Evolutionary conservation across 2,329 filamentous ascomycete species (phyloP).

Genomic region (Trichoderma sp.): DNA sequence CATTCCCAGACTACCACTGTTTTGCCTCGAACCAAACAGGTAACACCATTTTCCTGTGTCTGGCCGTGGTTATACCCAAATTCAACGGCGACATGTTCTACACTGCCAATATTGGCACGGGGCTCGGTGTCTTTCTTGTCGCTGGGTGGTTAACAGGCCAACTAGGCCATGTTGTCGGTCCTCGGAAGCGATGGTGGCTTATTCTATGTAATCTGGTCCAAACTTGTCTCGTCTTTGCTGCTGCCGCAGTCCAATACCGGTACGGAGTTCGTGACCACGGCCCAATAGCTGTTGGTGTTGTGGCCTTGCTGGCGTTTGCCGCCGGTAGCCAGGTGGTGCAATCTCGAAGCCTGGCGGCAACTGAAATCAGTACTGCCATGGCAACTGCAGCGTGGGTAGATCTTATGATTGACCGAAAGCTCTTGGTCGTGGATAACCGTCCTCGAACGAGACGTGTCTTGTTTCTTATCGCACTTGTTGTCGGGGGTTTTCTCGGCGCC

Average conservation of each 20-base stretch:
- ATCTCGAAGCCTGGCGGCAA: conserved; percentile 55
- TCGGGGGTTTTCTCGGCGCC: conserved; percentile 55
- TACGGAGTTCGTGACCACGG: conserved; percentile 42
- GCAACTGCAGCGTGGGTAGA: conserved; percentile 65
- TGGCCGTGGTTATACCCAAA: conserved; percentile 53
- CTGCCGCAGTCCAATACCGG: conserved; percentile 51
- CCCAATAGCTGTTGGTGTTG: conserved; percentile 44
- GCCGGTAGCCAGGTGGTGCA: conserved; percentile 62
- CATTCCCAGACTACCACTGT: conserved; percentile 62
- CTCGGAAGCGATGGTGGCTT: conserved; percentile 55
- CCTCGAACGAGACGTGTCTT: conserved; percentile 51
- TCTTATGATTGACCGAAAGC: conserved; percentile 55
- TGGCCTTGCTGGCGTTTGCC: conserved; percentile 56
- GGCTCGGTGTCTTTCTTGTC: conserved; percentile 57
- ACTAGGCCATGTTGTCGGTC: conserved; percentile 54
- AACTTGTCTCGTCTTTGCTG: conserved; percentile 54
- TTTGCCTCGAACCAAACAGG: conserved; percentile 68
- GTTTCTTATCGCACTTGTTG: conserved; percentile 51
- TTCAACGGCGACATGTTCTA: conserved; percentile 52
- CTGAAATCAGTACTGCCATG: conserved; percentile 66
- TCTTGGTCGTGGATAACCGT: conserved; percentile 51
- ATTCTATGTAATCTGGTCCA: conserved; percentile 57
- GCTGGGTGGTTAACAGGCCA: conserved; percentile 60
- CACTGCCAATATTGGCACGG: conserved; percentile 55
- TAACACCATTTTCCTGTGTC: conserved; percentile 61